Conservation (phyloP, 2,329 filamentous ascomycete species). For the Botrytis fragariae region DNA sequence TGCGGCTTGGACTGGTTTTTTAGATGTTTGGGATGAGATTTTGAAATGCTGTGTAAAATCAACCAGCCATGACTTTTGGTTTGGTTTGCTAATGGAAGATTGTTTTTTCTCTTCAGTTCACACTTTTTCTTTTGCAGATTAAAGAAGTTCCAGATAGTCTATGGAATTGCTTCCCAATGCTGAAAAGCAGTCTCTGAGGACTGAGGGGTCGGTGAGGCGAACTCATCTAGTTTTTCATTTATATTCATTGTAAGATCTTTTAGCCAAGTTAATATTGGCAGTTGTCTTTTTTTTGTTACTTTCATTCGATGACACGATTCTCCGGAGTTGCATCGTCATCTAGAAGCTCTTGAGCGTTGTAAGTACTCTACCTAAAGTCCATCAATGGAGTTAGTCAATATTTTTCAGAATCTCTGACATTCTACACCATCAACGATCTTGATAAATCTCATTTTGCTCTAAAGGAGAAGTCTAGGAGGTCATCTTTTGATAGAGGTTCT, state of each 20-base stretch:
- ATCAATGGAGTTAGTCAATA: neutral
- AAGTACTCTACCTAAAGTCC: neutral
- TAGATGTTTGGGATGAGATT: neutral
- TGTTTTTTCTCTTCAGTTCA: neutral
- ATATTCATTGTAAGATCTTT: neutral
- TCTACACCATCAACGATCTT: neutral
- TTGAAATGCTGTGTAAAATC: neutral
- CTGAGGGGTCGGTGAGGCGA: neutral
- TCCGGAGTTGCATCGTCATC: neutral
- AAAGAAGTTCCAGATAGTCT: neutral
- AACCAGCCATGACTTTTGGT: neutral
- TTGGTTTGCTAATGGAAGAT: neutral
- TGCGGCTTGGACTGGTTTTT: neutral
- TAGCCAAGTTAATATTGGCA: neutral
- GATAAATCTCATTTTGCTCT: neutral
- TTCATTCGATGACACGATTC: neutral
- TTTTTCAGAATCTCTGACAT: neutral
- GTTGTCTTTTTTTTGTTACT: neutral
- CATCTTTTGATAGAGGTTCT: neutral
- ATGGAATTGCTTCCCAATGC: neutral
- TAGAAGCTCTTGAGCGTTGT: neutral
- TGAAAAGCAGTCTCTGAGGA: neutral
- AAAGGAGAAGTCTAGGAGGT: neutral
- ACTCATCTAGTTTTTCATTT: neutral
- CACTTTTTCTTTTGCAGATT: neutral